Conservation (phyloP, 1,139 yeast genomes). For the Saccharomyces hybrid region DNA sequence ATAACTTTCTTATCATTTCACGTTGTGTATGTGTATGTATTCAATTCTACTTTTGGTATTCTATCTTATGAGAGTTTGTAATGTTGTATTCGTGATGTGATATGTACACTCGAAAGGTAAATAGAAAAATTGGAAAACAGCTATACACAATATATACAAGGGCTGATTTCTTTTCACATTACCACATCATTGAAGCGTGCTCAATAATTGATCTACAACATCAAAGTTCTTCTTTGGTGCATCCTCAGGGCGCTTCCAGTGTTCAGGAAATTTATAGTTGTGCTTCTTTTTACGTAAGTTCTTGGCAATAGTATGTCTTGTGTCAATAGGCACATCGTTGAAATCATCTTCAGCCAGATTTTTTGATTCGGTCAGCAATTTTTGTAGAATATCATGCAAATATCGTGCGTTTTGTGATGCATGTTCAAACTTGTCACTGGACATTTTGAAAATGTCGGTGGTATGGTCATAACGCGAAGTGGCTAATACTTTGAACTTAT, state of each 20-base stretch:
- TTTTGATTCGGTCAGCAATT: conserved; percentile 58
- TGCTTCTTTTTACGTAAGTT: conserved; percentile 40
- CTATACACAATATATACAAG: neutral
- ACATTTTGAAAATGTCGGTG: conserved; percentile 52
- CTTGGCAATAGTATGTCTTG: conserved; percentile 51
- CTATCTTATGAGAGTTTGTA: neutral
- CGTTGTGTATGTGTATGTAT: neutral
- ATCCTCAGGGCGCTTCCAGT: conserved; percentile 76
- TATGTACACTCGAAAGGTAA: neutral
- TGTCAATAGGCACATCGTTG: conserved; percentile 74
- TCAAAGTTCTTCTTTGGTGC: conserved; percentile 40
- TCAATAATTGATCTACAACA: conserved; percentile 11
- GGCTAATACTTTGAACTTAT: conserved; percentile 71
- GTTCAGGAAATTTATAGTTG: conserved; percentile 56
- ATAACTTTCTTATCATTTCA: neutral
- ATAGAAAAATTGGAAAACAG: neutral
- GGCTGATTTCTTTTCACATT: neutral
- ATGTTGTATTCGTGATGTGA: neutral
- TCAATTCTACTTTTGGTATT: neutral
- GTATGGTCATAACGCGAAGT: conserved; percentile 68
- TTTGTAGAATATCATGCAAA: conserved; percentile 56
- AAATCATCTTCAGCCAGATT: conserved; percentile 51
- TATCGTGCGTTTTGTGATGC: conserved; percentile 82
- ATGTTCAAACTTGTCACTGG: conserved; percentile 57
- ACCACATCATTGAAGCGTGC: neutral